phyloP scores from a whole-genome alignment of 2,329 filamentous ascomycete species.

The Hysterium pulicare region DNA sequence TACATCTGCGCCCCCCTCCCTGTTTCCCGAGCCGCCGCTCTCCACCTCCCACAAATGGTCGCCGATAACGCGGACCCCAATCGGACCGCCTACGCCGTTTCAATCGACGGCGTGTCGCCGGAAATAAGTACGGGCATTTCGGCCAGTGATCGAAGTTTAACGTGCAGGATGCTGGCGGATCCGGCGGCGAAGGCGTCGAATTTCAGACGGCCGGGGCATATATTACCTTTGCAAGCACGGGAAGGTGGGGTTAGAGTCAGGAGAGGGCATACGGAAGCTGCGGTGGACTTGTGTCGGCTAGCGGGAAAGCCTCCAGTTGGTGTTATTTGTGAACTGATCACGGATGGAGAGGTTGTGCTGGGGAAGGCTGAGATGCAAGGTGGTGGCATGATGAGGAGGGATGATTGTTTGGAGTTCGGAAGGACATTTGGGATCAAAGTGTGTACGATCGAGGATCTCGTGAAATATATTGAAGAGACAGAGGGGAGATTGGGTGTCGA shows the following conservation, averaged over 20 bases:
- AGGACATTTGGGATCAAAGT: constrained; percentile 85
- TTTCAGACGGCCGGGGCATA: constrained; percentile 83
- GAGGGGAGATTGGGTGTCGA: constrained; percentile 51
- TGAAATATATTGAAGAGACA: constrained; percentile 71
- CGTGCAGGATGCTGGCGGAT: constrained; percentile 74
- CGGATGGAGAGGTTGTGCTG: constrained; percentile 70
- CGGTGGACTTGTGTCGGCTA: constrained; percentile 82
- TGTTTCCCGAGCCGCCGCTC: constrained; percentile 62
- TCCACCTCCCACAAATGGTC: constrained; percentile 90
- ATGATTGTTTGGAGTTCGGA: constrained; percentile 85
- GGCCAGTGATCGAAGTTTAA: constrained; percentile 80
- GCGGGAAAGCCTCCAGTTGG: constrained; percentile 70
- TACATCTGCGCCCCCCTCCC: constrained; percentile 86
- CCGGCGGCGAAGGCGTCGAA: constrained; percentile 50
- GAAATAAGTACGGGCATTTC: constrained; percentile 77
- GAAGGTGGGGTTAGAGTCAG: constrained; percentile 77
- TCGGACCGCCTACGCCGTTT: constrained; percentile 88
- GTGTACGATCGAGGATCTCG: constrained; percentile 91
- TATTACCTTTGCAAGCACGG: constrained; percentile 77
- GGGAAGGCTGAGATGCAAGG: constrained; percentile 64
- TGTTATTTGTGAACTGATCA: constrained; percentile 89
- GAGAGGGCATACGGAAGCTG: constrained; percentile 88
- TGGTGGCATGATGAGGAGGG: constrained; percentile 87
- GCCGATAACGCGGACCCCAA: constrained; percentile 71
- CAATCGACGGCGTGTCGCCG: constrained; percentile 73